Evolutionary conservation across 2,329 filamentous ascomycete species (phyloP).

Genomic region (Podosphaera aphanis): DNA sequence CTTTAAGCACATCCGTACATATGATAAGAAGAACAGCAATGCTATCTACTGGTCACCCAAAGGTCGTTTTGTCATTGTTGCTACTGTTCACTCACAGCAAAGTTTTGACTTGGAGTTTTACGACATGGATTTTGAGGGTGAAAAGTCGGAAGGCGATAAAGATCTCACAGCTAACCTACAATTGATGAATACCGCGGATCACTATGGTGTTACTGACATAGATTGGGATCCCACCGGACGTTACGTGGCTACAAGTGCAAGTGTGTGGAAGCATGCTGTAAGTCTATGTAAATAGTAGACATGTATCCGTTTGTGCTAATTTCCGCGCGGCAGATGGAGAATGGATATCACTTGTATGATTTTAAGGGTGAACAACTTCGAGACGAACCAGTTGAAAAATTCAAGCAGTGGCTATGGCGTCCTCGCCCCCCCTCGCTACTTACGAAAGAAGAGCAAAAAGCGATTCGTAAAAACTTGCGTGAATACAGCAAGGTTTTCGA

Average conservation of each 20-base stretch:
- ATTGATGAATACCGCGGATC: constrained; percentile 78
- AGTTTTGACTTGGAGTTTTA: constrained; percentile 94
- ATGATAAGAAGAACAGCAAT: constrained; percentile 99
- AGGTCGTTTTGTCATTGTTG: constrained; percentile 84
- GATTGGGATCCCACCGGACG: constrained; percentile 96
- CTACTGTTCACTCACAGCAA: constrained; percentile 77
- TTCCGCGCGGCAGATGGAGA: constrained; percentile 61
- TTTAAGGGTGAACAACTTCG: constrained; percentile 77
- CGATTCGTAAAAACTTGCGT: constrained; percentile 90
- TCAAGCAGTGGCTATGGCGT: constrained; percentile 94
- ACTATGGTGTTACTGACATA: constrained; percentile 93
- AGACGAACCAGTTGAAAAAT: constrained; percentile 83
- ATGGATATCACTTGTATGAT: constrained; percentile 94
- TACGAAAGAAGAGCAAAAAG: constrained; percentile 89
- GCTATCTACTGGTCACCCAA: constrained; percentile 97
- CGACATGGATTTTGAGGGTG: constrained; percentile 93
- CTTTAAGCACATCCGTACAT: constrained; percentile 85
- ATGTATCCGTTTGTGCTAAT: constrained; percentile 9
- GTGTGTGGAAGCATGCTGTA: constrained; percentile 88
- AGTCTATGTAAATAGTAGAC: constrained; percentile 18
- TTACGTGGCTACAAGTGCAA: constrained; percentile 82
- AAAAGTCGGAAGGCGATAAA: constrained; percentile 82
- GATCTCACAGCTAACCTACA: constrained; percentile 86
- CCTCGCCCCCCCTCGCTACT: constrained; percentile 80
- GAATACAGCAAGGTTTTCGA: constrained; percentile 93